A percentile compares a stretch with the other conserved stretches of the same genome.
Evolutionary conservation across 2,329 filamentous ascomycete genomes (phyloP).

Genomic region (Aspergillus sp.): DNA sequence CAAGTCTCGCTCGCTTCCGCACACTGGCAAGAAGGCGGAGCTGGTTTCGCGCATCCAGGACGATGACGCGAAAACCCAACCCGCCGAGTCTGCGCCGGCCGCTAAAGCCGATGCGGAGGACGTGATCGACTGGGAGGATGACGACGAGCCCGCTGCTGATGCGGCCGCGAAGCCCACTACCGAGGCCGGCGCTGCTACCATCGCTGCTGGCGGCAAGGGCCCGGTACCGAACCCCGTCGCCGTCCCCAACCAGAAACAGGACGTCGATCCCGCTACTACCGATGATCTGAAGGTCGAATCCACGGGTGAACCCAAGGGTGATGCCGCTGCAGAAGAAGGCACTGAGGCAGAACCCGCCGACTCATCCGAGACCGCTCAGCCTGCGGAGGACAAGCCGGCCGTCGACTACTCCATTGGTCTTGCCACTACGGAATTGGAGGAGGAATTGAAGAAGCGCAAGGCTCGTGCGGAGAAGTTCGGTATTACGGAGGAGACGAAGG

Average conservation of each 20-base stretch:
- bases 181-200: slow-evolving; percentile 31
- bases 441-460: slow-evolving; percentile 49
- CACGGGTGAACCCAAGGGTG: slow-evolving; percentile 17
- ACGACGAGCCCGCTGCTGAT: slow-evolving; percentile 33
- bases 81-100: slow-evolving; percentile 20
- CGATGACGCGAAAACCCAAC: slow-evolving; percentile 34
- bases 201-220: slow-evolving; percentile 40
- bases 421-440: slow-evolving; percentile 44
- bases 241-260: slow-evolving; percentile 41
- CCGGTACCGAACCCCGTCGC: slow-evolving; percentile 38
- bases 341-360: slow-evolving; percentile 19
- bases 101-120: slow-evolving; percentile 35
- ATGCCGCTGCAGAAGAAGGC: slow-evolving; percentile 14
- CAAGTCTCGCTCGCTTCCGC: slow-evolving; percentile 47
- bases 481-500: slow-evolving; percentile 41
- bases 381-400: slow-evolving; percentile 28
- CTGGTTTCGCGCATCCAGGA: slow-evolving; percentile 49
- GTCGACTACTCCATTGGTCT: slow-evolving; percentile 44
- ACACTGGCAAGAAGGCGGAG: slow-evolving; percentile 52
- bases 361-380: slow-evolving; percentile 18
- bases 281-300: slow-evolving; percentile 39
- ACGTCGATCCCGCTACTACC: slow-evolving; percentile 38
- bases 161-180: slow-evolving; percentile 28
- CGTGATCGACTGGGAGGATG: slow-evolving; percentile 48
- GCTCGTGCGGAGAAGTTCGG: slow-evolving; percentile 51